Evolutionary conservation across 192 early-diverging fungal genomes (phyloP).

Genomic region (Backusella westeae): DNA sequence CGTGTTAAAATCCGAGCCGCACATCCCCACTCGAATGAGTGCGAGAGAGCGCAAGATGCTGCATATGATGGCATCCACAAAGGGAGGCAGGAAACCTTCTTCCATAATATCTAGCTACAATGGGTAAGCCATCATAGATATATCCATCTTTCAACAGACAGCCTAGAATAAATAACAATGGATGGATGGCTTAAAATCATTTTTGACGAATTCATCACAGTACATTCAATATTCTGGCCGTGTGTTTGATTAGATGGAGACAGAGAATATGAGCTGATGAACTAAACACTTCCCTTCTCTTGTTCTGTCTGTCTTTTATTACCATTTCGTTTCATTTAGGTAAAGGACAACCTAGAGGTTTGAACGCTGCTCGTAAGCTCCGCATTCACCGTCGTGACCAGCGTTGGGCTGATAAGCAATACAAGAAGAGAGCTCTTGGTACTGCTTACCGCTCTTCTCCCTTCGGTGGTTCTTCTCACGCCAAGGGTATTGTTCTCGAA

Average conservation of each 20-base stretch:
- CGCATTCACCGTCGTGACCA: conserved; percentile 97
- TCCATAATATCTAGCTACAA: conserved; percentile 20
- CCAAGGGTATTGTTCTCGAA: conserved; percentile 99
- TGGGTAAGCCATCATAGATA: conserved; percentile 10
- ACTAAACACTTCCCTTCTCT: neutral
- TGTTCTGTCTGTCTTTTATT: neutral
- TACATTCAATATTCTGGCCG: neutral
- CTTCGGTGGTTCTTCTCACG: conserved; percentile 99
- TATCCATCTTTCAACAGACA: conserved; percentile 1
- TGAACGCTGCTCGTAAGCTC: conserved; percentile 98
- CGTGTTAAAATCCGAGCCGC: neutral
- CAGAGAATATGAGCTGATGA: neutral
- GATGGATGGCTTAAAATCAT: conserved; percentile 4
- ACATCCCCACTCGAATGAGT: neutral
- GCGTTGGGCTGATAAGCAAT: conserved; percentile 98
- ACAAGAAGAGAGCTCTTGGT: conserved; percentile 97
- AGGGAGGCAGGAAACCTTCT: conserved; percentile 6
- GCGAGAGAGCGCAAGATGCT: neutral
- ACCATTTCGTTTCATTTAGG: conserved; percentile 31
- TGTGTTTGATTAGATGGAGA: neutral
- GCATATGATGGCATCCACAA: neutral
- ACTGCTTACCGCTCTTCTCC: conserved; percentile 98
- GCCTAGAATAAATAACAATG: neutral
- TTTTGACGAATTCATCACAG: neutral
- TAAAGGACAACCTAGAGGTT: conserved; percentile 95